These are phyloP conservation scores for Ustilago nuda DNA, from an alignment of 1,284 basidiomycete genomes.

Conservation along the genomic window DNA sequence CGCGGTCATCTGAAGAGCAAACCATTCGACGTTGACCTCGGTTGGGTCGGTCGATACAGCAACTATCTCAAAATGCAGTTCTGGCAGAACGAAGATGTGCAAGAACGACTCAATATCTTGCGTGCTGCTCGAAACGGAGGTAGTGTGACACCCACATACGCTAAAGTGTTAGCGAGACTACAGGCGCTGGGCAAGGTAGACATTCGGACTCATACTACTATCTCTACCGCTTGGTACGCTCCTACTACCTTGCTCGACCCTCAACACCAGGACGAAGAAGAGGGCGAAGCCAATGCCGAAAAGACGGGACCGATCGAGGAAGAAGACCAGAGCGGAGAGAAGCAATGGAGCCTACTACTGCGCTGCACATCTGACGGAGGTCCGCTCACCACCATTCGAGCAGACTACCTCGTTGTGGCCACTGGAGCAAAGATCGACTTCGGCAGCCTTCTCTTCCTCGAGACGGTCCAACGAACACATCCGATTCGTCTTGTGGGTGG, in stretches of 20 bases:
- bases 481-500: conserved; percentile 62
- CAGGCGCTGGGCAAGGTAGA: conserved; percentile 54
- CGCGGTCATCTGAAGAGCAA: conserved; percentile 68
- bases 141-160: conserved; percentile 67
- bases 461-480: conserved; percentile 41
- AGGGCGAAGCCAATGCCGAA: neutral
- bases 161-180: conserved; percentile 51
- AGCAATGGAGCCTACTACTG: conserved; percentile 44
- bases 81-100: conserved; percentile 62
- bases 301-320: neutral
- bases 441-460: conserved; percentile 56
- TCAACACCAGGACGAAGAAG: neutral
- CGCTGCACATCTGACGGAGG: conserved; percentile 17
- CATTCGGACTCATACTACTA: conserved; percentile 55
- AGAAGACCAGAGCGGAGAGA: conserved; percentile 1
- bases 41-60: conserved; percentile 65
- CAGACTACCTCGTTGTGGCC: conserved; percentile 63
- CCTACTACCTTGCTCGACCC: neutral
- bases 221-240: conserved; percentile 30
- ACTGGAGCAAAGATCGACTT: conserved; percentile 64
- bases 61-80: conserved; percentile 67
- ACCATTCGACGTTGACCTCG: conserved; percentile 66
- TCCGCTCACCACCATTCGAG: neutral
- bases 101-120: conserved; percentile 55
- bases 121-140: conserved; percentile 64